These are phyloP conservation scores for Russula vinacea DNA, from an alignment of 768 basidiomycete species.

Conservation along the genomic window DNA sequence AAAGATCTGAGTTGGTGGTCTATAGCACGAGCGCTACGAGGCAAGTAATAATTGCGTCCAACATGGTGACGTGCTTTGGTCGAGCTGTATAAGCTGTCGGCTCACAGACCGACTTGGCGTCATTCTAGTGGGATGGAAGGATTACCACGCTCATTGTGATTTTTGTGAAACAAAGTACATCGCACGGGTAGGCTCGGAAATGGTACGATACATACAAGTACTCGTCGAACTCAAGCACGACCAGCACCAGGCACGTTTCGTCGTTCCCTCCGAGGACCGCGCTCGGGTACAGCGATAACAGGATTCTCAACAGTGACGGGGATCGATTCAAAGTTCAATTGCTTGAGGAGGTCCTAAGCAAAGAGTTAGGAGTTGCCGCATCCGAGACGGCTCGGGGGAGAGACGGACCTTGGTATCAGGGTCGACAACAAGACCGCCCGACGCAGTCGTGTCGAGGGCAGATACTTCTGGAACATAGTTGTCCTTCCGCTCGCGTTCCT, in stretches of 20 bases:
- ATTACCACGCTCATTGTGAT: neutral
- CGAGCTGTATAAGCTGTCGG: neutral
- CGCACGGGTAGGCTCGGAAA: constrained; percentile 8
- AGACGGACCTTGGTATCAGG: constrained; percentile 83
- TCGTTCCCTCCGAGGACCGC: constrained; percentile 69
- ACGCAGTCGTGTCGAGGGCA: constrained; percentile 74
- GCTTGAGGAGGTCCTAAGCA: constrained; percentile 74
- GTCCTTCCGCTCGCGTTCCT: constrained; percentile 98
- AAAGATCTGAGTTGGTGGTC: neutral
- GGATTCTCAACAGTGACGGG: constrained; percentile 66
- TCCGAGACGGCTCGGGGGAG: neutral
- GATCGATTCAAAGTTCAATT: constrained; percentile 95
- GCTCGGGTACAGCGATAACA: constrained; percentile 63
- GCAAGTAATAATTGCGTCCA: no score
- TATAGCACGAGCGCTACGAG: neutral
- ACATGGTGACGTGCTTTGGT: no score
- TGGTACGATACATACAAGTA: constrained; percentile 8
- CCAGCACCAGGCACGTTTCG: constrained; percentile 81
- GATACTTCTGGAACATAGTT: constrained; percentile 99
- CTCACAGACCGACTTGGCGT: neutral
- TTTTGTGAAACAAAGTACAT: constrained; percentile 21
- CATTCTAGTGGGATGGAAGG: neutral
- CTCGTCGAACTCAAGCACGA: constrained; percentile 38
- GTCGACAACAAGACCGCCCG: constrained; percentile 79
- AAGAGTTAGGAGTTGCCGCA: constrained; percentile 7